Conservation (phyloP, 306 rosid genomes). For the Arachis hypogaea region DNA sequence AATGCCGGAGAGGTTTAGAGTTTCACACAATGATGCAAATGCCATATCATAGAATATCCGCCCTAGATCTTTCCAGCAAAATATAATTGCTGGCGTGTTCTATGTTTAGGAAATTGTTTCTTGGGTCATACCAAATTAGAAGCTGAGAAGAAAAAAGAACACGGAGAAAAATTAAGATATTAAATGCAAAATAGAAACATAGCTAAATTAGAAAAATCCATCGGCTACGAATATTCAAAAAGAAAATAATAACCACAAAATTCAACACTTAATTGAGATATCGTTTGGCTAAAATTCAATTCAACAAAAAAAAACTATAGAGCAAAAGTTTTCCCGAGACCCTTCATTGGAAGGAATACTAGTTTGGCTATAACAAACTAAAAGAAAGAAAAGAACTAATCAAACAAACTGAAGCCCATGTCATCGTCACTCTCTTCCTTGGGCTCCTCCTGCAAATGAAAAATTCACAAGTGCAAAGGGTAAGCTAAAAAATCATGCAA, state of each 20-base stretch:
- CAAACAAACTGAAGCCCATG: conserved; percentile 65
- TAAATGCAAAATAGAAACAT: neutral
- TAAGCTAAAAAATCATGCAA: neutral
- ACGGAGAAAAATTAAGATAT: neutral
- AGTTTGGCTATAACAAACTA: conserved; percentile 29
- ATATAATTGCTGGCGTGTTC: too few species aligned
- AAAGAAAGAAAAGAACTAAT: conserved; percentile 43
- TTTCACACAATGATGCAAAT: too few species aligned
- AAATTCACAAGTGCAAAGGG: neutral
- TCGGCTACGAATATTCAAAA: conserved; percentile 11
- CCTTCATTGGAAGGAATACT: neutral
- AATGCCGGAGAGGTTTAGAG: too few species aligned
- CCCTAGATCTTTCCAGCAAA: too few species aligned
- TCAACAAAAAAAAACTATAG: conserved; percentile 8
- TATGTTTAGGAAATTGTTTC: too few species aligned
- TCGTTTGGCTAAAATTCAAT: conserved; percentile 21
- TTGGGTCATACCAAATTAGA: too few species aligned
- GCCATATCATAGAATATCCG: too few species aligned
- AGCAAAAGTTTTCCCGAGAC: conserved; percentile 25
- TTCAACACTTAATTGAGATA: conserved; percentile 28
- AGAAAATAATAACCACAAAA: conserved; percentile 23
- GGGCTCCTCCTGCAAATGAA: conserved; percentile 51
- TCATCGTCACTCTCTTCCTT: conserved; percentile 76
- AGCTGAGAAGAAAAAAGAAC: too few species aligned
- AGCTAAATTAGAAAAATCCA: neutral